Evolutionary conservation across 2,329 filamentous ascomycete species (phyloP).

Genomic region (Ampelomyces quisqualis): DNA sequence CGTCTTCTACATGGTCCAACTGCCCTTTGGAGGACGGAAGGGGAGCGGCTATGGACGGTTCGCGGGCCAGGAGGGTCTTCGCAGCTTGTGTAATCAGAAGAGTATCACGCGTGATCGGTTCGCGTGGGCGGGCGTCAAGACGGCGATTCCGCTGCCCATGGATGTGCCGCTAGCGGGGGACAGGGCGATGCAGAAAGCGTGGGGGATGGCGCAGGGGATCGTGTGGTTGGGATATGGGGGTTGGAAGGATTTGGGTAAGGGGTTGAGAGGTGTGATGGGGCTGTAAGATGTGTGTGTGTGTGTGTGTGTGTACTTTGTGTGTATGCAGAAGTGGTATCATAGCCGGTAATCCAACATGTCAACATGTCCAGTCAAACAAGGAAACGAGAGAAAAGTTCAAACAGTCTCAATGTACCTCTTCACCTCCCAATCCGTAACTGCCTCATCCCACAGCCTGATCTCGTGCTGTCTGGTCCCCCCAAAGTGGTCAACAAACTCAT

Average conservation of each 20-base stretch:
- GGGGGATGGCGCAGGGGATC: constrained; percentile 49
- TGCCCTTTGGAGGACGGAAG: constrained; percentile 89
- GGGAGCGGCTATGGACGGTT: constrained; percentile 91
- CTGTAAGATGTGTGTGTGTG: constrained; percentile 14
- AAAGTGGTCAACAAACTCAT: constrained; percentile 95
- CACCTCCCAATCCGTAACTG: constrained; percentile 91
- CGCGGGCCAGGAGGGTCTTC: constrained; percentile 83
- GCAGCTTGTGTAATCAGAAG: constrained; percentile 84
- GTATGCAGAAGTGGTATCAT: neutral
- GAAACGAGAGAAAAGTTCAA: constrained; percentile 9
- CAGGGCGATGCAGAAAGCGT: constrained; percentile 40
- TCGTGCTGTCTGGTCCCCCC: constrained; percentile 92
- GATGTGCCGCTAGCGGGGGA: constrained; percentile 70
- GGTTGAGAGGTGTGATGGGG: constrained; percentile 45
- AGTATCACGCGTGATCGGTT: constrained; percentile 77
- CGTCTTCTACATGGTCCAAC: constrained; percentile 86
- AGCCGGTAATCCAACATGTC: neutral
- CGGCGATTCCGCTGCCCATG: constrained; percentile 75
- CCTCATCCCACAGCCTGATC: constrained; percentile 86
- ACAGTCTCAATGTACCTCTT: constrained; percentile 42
- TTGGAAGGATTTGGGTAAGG: constrained; percentile 39
- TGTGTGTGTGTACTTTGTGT: neutral
- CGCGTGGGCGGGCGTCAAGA: constrained; percentile 61
- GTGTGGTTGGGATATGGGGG: constrained; percentile 53
- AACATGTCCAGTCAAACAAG: neutral